These are phyloP conservation scores for Xylaria bambusicola DNA, from an alignment of 495 filamentous ascomycete genomes.

Conservation along the genomic window DNA sequence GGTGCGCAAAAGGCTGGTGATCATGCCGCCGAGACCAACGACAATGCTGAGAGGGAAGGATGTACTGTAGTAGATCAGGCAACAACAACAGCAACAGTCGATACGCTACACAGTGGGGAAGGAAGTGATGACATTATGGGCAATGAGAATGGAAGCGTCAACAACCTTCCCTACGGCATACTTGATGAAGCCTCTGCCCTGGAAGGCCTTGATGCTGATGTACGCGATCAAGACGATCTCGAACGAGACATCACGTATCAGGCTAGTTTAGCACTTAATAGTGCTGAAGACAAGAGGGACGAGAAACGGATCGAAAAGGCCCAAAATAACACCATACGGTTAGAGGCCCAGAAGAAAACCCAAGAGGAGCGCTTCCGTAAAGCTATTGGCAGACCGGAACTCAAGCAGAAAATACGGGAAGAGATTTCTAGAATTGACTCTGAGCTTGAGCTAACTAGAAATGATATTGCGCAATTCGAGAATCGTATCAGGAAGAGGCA, in stretches of 20 bases:
- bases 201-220: slow-evolving; percentile 66
- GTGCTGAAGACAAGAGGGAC: slow-evolving; percentile 86
- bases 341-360: slow-evolving; percentile 44
- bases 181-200: slow-evolving; percentile 63
- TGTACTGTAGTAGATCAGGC: background rate
- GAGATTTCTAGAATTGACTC: slow-evolving; percentile 65
- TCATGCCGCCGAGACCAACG: background rate
- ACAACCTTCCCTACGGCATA: background rate
- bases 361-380: slow-evolving; percentile 46
- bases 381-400: slow-evolving; percentile 37
- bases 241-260: slow-evolving; percentile 72
- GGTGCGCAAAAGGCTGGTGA: background rate
- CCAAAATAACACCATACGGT: slow-evolving; percentile 56
- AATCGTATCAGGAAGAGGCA: slow-evolving; percentile 75
- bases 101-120: too few relatives aligned
- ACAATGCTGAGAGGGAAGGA: background rate
- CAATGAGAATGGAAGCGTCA: background rate
- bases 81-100: background rate
- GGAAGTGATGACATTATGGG: background rate
- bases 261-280: slow-evolving; percentile 74
- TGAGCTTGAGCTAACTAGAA: slow-evolving; percentile 60
- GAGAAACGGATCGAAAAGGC: slow-evolving; percentile 82
- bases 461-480: slow-evolving; percentile 76
- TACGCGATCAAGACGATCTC: slow-evolving; percentile 83
- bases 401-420: slow-evolving; percentile 53